Evolutionary conservation across 768 basidiomycete species (phyloP).

Genomic region (Coprinopsis strossmayeri): DNA sequence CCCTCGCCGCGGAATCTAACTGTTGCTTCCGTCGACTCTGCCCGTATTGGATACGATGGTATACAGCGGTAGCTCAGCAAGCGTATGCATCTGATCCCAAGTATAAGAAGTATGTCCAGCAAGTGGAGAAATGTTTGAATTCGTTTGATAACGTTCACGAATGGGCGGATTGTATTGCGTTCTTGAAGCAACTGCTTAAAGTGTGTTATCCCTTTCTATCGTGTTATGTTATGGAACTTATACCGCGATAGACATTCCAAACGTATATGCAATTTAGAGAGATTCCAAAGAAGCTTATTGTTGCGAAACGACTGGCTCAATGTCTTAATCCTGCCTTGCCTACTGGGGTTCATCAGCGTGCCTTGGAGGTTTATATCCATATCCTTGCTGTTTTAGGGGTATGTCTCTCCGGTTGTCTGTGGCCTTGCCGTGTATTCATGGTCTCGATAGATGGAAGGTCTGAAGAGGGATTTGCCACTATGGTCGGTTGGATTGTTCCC

Average conservation of each 20-base stretch:
- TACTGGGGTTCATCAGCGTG: slow-evolving; percentile 93
- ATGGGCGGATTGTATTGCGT: slow-evolving; percentile 99
- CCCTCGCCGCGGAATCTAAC: slow-evolving; percentile 9
- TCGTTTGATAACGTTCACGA: slow-evolving; percentile 96
- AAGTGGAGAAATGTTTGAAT: slow-evolving; percentile 88
- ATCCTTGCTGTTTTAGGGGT: slow-evolving; percentile 90
- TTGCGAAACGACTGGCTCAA: slow-evolving; percentile 91
- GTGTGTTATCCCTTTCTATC: slow-evolving; percentile 29
- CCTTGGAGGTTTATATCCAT: slow-evolving; percentile 90
- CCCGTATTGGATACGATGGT: too few relatives aligned
- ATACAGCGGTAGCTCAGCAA: slow-evolving; percentile 42
- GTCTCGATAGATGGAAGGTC: slow-evolving; percentile 67
- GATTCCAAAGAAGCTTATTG: slow-evolving; percentile 90
- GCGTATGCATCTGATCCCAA: slow-evolving; percentile 77
- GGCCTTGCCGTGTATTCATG: slow-evolving; percentile 2
- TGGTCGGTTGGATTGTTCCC: slow-evolving; percentile 98
- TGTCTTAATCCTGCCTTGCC: slow-evolving; percentile 98
- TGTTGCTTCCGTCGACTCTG: not conserved
- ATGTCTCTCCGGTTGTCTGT: slow-evolving; percentile 22
- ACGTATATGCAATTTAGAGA: slow-evolving; percentile 92
- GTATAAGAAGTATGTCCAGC: slow-evolving; percentile 88
- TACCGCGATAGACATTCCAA: slow-evolving; percentile 69
- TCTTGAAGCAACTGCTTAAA: slow-evolving; percentile 90
- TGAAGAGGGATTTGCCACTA: slow-evolving; percentile 78
- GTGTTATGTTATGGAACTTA: not conserved